Percentiles rank a stretch among this genome's conserved stretches.
Conservation (phyloP, 2,329 filamentous ascomycete species). For the Exutisphaerella laricina region DNA sequence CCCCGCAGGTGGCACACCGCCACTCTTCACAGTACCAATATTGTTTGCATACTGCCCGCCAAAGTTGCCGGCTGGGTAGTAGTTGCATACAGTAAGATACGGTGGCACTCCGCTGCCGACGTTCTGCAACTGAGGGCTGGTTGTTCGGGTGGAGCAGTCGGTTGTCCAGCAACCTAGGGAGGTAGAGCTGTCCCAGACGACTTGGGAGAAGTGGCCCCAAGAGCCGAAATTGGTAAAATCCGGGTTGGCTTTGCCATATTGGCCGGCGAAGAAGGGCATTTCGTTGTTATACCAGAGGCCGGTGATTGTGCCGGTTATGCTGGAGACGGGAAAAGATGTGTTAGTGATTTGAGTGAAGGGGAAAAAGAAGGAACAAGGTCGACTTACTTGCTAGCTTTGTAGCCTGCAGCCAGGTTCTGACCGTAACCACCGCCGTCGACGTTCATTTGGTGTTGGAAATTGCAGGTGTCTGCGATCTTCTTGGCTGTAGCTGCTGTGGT, state of each 20-base stretch:
- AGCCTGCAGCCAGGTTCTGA: conserved; percentile 78
- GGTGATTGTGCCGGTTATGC: conserved; percentile 62
- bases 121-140: conserved; percentile 40
- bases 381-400: too few species aligned
- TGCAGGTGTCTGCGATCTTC: conserved; percentile 58
- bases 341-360: too few species aligned
- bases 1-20: too few species aligned
- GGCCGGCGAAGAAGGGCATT: conserved; percentile 48
- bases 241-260: conserved; percentile 44
- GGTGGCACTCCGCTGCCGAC: conserved; percentile 39
- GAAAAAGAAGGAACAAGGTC: too few species aligned
- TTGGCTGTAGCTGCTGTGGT: conserved; percentile 58
- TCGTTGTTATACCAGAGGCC: conserved; percentile 86
- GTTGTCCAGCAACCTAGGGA: conserved; percentile 57
- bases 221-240: conserved; percentile 54
- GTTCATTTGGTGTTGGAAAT: conserved; percentile 69
- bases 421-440: conserved; percentile 63
- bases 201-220: conserved; percentile 70
- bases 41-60: conserved; percentile 12
- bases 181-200: conserved; percentile 62
- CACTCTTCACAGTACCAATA: conserved; percentile 6
- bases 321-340: too few species aligned
- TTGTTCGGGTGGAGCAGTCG: too few species aligned
- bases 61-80: conserved; percentile 49
- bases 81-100: conserved; percentile 82